These are phyloP conservation scores for Candida silvatica DNA, from an alignment of 805 yeast genomes.

Conservation along the genomic window DNA sequence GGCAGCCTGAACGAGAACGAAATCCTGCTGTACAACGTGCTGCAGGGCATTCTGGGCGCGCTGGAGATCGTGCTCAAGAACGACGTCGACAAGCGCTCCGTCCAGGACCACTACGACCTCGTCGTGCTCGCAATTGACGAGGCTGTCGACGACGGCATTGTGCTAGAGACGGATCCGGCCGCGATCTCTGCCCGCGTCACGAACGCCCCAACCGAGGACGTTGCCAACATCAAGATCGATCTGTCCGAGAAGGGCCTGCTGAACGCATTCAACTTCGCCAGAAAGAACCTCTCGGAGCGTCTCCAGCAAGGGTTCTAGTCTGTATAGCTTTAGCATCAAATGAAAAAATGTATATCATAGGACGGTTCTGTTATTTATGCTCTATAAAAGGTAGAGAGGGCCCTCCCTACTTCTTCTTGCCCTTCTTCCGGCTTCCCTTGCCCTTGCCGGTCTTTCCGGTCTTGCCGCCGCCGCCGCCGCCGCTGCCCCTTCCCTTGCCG, in stretches of 20 bases:
- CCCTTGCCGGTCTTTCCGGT: slow-evolving; percentile 10
- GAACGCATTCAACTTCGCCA: slow-evolving; percentile 84
- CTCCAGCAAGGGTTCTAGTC: slow-evolving; percentile 29
- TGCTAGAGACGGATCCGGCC: slow-evolving; percentile 82
- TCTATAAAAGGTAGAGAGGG: too few relatives aligned
- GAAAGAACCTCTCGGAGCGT: slow-evolving; percentile 46
- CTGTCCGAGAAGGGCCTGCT: slow-evolving; percentile 67
- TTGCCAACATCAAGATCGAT: slow-evolving; percentile 50
- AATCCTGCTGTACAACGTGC: slow-evolving; percentile 62
- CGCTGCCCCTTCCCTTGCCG: too few relatives aligned
- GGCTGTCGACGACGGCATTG: slow-evolving; percentile 86
- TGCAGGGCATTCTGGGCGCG: slow-evolving; percentile 74
- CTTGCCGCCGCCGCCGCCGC: too few relatives aligned
- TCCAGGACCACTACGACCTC: slow-evolving; percentile 79
- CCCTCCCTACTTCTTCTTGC: neutral
- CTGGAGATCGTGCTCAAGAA: slow-evolving; percentile 64
- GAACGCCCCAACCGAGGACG: slow-evolving; percentile 70
- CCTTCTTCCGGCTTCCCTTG: slow-evolving; percentile 18
- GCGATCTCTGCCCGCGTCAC: slow-evolving; percentile 88
- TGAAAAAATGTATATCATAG: too few relatives aligned
- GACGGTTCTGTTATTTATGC: too few relatives aligned
- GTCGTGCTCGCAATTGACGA: slow-evolving; percentile 85
- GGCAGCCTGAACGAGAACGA: slow-evolving; percentile 83
- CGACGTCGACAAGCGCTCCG: slow-evolving; percentile 68
- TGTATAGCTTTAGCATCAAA: neutral